phyloP scores from a whole-genome alignment of 352 stramenopile species.

The Pythium scleroteichum region DNA sequence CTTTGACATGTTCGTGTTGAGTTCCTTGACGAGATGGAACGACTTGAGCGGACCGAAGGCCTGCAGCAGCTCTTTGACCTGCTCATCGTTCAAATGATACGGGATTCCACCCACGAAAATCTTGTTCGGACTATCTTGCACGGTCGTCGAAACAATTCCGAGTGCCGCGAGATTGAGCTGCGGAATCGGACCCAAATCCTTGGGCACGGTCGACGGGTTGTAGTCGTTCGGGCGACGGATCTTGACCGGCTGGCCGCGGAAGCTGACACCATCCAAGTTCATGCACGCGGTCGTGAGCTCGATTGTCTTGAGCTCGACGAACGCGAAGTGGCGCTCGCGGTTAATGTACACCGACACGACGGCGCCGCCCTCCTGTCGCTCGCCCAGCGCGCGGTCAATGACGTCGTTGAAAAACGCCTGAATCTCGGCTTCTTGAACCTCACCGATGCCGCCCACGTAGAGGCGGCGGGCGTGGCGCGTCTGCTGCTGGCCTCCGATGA shows the following conservation, averaged over 20 bases:
- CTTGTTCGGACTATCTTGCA: conserved; percentile 97
- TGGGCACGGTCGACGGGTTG: conserved; percentile 90
- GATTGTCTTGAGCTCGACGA: conserved; percentile 97
- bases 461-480: conserved; percentile 95
- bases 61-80: conserved; percentile 94
- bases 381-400: conserved; percentile 82
- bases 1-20: conserved; percentile 91
- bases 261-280: conserved; percentile 94
- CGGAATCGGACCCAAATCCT: conserved; percentile 82
- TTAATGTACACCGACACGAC: conserved; percentile 96
- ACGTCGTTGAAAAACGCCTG: conserved; percentile 92
- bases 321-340: conserved; percentile 95
- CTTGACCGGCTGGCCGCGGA: conserved; percentile 93
- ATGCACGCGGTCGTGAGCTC: conserved; percentile 96
- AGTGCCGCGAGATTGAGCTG: conserved; percentile 89
- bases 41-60: conserved; percentile 94
- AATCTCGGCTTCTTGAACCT: conserved; percentile 87
- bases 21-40: conserved; percentile 97
- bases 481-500: conserved; percentile 68
- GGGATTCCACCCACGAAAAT: conserved; percentile 98
- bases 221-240: conserved; percentile 98
- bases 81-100: conserved; percentile 95
- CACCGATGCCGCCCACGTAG: conserved; percentile 95
- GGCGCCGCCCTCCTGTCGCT: conserved; percentile 70
- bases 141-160: conserved; percentile 94